Evolutionary conservation across 1,284 basidiomycete genomes (phyloP).

Genomic region (Sutorius eximius): DNA sequence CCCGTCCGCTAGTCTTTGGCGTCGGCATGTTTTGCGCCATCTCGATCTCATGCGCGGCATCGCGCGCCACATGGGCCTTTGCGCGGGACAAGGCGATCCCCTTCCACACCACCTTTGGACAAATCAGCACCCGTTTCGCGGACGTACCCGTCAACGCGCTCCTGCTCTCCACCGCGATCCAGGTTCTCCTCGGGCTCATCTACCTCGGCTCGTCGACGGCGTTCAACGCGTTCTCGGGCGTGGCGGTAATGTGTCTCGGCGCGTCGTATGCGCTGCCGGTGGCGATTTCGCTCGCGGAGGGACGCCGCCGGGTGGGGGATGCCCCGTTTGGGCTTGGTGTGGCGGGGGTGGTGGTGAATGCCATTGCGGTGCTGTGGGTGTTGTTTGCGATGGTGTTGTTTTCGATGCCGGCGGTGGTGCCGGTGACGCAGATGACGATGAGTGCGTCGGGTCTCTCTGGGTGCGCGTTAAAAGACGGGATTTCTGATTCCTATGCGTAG

Average conservation of each 20-base stretch:
- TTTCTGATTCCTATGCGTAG: constrained; percentile 27
- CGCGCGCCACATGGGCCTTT: constrained; percentile 69
- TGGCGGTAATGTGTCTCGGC: constrained; percentile 55
- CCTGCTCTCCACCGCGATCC: constrained; percentile 53
- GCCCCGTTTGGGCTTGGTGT: constrained; percentile 47
- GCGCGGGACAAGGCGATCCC: constrained; percentile 70
- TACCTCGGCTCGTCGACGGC: constrained; percentile 54
- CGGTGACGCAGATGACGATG: constrained; percentile 47
- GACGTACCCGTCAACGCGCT: constrained; percentile 60
- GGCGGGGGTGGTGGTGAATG: constrained; percentile 43
- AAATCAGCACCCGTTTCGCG: constrained; percentile 40
- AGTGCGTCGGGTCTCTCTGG: constrained; percentile 32
- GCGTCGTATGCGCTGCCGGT: constrained; percentile 54
- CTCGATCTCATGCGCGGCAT: constrained; percentile 63
- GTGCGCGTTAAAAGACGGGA: too few relatives aligned
- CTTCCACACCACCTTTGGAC: constrained; percentile 51
- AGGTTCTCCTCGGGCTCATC: constrained; percentile 56
- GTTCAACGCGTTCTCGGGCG: constrained; percentile 58
- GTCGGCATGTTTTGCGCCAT: constrained; percentile 56
- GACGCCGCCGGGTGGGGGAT: constrained; percentile 40
- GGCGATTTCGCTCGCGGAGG: constrained; percentile 43
- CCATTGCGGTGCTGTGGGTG: constrained; percentile 49
- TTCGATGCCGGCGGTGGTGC: constrained; percentile 57
- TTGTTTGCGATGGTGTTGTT: constrained; percentile 54
- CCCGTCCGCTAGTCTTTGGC: constrained; percentile 45